Evolutionary conservation across 1,139 yeast species (phyloP), one percentile per base, ranked within the genome.

Genomic region (Arxiozyma heterogenica): DNA sequence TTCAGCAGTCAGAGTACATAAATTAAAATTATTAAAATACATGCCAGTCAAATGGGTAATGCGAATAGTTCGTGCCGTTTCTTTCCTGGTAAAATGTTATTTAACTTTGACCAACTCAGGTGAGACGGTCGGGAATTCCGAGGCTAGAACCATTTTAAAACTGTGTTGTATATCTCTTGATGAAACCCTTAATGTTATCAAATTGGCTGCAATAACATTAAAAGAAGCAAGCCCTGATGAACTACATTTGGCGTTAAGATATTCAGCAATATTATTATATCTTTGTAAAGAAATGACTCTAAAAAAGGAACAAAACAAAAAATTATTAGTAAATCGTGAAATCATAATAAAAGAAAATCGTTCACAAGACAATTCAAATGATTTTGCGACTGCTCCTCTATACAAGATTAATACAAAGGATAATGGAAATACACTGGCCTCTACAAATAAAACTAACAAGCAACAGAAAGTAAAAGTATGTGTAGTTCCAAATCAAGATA

Each of bases 31-130:
- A 73, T 72, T 88, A 53, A 75, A 83, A 57, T 86, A 79, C 64
- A 88, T 91, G 82, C 96, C 98, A 0, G 91, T 89, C 17, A 75
- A 96, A 58, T 90, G 96, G 96, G 83, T 86, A 5, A 86, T 90
- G 0, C 75, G 96, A 56, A 82, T 89, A 42, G 91, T 91, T n/a
- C 80, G 94, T 61, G 90, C 96, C 0, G 91, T 89, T 7, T 94
- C 96, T 1, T 91, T 90, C 66, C 79, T 91, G 54, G 95, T 91
- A 12, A 90, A 90, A 67, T 86, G 95, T 64, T 84, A 86, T 62
- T 70, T 86, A 53, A 83, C 90, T 0, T 75, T 85, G 46, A 82
- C 87, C 0, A 81, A 81, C 55, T 61, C 47, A 55, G 51, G 54
- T 46, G 64, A 54, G 48, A 53, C 53, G 41, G 54, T 64, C n/a